These are phyloP conservation scores for Eleusine indica DNA, from an alignment of 176 grass and related monocot species.

Conservation along the genomic window DNA sequence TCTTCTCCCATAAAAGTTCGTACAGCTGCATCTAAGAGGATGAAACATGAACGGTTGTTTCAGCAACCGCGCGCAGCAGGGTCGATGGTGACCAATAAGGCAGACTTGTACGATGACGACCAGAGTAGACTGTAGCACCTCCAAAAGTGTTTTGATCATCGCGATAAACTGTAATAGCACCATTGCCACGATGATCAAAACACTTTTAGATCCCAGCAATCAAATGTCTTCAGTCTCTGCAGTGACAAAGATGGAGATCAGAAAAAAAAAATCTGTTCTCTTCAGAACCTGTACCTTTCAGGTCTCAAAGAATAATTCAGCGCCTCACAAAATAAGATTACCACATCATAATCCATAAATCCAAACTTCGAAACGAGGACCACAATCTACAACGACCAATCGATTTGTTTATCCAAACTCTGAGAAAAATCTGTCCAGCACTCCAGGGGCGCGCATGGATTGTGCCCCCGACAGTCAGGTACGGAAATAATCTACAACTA, in stretches of 20 bases:
- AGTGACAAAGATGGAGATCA: neutral
- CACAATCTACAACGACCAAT: neutral
- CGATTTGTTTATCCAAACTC: conserved; percentile 14
- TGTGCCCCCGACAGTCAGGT: neutral
- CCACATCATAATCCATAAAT: neutral
- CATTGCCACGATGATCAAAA: no score
- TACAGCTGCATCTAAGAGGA: conserved; percentile 33
- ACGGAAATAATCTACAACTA: conserved; percentile 19
- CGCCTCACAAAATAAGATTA: neutral
- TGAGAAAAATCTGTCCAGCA: neutral
- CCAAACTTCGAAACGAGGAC: neutral
- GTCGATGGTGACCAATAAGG: no score
- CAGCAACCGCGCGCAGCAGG: neutral
- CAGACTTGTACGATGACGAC: no score
- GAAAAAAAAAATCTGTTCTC: neutral
- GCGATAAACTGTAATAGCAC: neutral
- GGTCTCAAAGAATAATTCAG: neutral
- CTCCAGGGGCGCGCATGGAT: neutral
- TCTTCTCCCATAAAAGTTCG: conserved; percentile 31
- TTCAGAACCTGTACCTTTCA: neutral
- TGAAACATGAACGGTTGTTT: conserved; percentile 16
- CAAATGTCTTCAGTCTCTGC: conserved; percentile 28
- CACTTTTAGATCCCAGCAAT: no score
- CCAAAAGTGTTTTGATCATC: no score
- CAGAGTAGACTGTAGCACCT: no score